Evolutionary conservation across 257 asterid genomes (phyloP).

Genomic region (Craterostigma plantagineum): DNA sequence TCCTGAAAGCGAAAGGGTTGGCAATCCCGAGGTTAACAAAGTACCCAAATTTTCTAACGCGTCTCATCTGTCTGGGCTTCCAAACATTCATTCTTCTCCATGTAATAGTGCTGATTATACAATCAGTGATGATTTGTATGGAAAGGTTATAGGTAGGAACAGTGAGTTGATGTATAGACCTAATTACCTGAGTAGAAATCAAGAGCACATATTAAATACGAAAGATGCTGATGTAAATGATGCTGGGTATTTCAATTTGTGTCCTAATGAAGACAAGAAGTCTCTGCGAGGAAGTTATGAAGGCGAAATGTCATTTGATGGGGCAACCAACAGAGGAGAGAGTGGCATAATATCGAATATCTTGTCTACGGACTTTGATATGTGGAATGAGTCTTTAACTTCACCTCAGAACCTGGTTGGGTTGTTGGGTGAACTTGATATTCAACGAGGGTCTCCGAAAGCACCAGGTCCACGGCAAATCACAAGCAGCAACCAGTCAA

Average conservation of each 20-base stretch:
- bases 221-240: slow-evolving; percentile 16
- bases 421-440: slow-evolving; percentile 42
- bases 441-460: slow-evolving; percentile 30
- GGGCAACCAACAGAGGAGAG: slow-evolving; percentile 43
- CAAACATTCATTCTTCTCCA: slow-evolving; percentile 20
- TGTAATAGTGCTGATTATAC: slow-evolving; percentile 17
- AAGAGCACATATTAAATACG: slow-evolving; percentile 15
- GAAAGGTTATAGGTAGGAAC: slow-evolving; percentile 31
- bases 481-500: slow-evolving; percentile 57
- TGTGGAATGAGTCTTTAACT: slow-evolving; percentile 69
- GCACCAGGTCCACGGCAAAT: slow-evolving; percentile 42
- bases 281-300: slow-evolving; percentile 29
- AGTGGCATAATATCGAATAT: slow-evolving; percentile 77
- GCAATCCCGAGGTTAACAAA: slow-evolving; percentile 31
- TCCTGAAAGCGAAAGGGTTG: slow-evolving; percentile 40
- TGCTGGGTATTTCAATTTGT: slow-evolving; percentile 19
- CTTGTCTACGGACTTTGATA: no score
- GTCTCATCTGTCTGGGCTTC: slow-evolving; percentile 19
- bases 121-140: slow-evolving; percentile 16
- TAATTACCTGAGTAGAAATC: slow-evolving; percentile 26
- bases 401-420: slow-evolving; percentile 43
- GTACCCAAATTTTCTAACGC: slow-evolving; percentile 22
- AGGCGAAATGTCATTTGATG: slow-evolving; percentile 18
- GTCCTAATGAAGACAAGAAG: slow-evolving; percentile 20
- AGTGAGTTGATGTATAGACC: slow-evolving; percentile 23